These are phyloP conservation scores for Hypholoma fasciculare DNA, from an alignment of 768 basidiomycete genomes.

Conservation along the genomic window DNA sequence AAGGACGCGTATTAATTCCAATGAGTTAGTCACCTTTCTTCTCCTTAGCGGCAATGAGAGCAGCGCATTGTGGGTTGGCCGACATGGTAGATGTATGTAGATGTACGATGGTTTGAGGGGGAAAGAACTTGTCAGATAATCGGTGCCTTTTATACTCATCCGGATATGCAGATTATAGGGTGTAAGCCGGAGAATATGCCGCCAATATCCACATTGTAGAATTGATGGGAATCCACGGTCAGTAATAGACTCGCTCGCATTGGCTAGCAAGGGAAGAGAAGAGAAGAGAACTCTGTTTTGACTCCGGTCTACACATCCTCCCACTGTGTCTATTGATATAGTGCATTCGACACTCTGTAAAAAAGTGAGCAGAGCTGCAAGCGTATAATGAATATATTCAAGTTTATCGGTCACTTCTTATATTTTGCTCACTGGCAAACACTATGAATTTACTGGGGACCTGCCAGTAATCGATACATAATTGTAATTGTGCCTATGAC, in stretches of 20 bases:
- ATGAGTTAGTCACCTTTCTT: conserved; percentile 41
- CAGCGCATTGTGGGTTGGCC: conserved; percentile 56
- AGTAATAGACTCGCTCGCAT: conserved; percentile 8
- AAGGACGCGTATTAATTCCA: background rate
- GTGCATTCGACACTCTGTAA: too few species aligned
- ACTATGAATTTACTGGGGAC: too few species aligned
- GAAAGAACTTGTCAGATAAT: conserved; percentile 6
- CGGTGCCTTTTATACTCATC: conserved; percentile 15
- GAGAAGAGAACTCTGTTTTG: background rate
- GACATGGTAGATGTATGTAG: conserved; percentile 35
- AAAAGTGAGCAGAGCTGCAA: too few species aligned
- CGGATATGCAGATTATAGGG: background rate
- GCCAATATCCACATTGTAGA: background rate
- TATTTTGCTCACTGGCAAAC: too few species aligned
- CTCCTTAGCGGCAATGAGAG: conserved; percentile 51
- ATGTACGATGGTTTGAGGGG: background rate
- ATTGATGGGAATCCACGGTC: conserved; percentile 13
- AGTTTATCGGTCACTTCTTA: too few species aligned
- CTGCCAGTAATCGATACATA: too few species aligned
- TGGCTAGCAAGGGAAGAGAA: conserved; percentile 5
- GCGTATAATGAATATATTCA: too few species aligned
- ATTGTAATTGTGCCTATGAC: too few species aligned
- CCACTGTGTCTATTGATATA: too few species aligned
- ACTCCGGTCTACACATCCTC: too few species aligned
- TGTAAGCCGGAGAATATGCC: background rate